Percentiles rank a stretch among this genome's conserved stretches.
Conservation (phyloP, 2,329 filamentous ascomycete genomes). For the Botrytis medusae region DNA sequence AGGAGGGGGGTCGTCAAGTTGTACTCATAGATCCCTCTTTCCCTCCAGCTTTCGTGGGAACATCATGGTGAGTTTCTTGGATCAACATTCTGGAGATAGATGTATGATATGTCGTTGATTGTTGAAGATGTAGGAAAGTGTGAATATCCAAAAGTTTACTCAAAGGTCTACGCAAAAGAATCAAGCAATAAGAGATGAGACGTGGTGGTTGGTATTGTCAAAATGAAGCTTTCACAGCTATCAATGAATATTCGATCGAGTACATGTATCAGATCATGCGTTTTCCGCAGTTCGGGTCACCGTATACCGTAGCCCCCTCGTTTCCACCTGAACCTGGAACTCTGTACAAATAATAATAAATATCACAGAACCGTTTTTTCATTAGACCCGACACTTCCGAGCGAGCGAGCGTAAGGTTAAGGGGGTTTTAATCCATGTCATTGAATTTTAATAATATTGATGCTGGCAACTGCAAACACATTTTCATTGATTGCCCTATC, state of each 20-base stretch:
- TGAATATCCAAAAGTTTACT: not conserved
- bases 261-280: not conserved
- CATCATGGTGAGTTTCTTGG: slow-evolving; percentile 57
- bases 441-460: not conserved
- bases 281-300: not conserved
- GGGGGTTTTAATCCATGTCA: not conserved
- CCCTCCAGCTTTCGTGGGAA: slow-evolving; percentile 57
- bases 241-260: not conserved
- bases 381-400: not conserved
- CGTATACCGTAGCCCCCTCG: slow-evolving; percentile 12
- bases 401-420: not conserved
- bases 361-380: not conserved
- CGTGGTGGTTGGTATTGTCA: not conserved
- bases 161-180: not conserved
- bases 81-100: slow-evolving; percentile 52
- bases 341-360: no score
- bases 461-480: not conserved
- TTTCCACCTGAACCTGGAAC: not conserved
- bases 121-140: not conserved
- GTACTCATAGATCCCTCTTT: slow-evolving; percentile 54
- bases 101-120: not conserved
- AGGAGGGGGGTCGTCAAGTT: slow-evolving; percentile 11
- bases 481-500: not conserved
- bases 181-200: not conserved
- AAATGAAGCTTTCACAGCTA: not conserved